Evolutionary conservation across 2,329 filamentous ascomycete species (phyloP).

Genomic region (Penicillium sp.): DNA sequence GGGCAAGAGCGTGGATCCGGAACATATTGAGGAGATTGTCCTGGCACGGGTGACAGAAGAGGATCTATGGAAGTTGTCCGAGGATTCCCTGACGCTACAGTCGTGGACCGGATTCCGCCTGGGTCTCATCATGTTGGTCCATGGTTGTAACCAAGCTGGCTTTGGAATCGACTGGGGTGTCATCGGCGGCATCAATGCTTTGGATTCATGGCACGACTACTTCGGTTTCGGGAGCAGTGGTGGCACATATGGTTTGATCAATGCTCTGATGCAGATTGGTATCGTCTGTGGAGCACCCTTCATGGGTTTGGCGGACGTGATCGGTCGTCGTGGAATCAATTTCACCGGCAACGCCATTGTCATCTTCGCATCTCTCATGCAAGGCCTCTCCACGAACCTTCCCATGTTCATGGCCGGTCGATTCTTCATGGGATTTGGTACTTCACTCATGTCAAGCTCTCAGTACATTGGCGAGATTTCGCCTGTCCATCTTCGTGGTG

Average conservation of each 20-base stretch:
- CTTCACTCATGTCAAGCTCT: conserved; percentile 39
- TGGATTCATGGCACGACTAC: conserved; percentile 46
- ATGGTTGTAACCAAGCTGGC: conserved; percentile 51
- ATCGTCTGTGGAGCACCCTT: conserved; percentile 52
- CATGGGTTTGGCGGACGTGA: conserved; percentile 51
- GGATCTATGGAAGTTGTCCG: conserved; percentile 45
- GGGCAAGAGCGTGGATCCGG: conserved; percentile 5
- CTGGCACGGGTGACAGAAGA: conserved; percentile 50
- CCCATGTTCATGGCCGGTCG: conserved; percentile 41
- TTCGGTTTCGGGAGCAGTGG: conserved; percentile 47
- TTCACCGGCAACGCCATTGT: conserved; percentile 50
- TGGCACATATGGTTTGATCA: conserved; percentile 45
- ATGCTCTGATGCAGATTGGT: conserved; percentile 51
- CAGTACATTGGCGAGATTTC: conserved; percentile 44
- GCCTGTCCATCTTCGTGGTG: conserved; percentile 39
- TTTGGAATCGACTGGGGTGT: conserved; percentile 54
- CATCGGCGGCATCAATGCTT: conserved; percentile 50
- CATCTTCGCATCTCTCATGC: conserved; percentile 46
- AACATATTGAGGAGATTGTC: conserved; percentile 47
- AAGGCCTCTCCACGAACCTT: conserved; percentile 31
- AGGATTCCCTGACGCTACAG: conserved; percentile 43
- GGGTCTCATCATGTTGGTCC: conserved; percentile 47
- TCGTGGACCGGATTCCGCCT: conserved; percentile 47
- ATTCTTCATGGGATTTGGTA: conserved; percentile 42
- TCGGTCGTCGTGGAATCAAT: conserved; percentile 53